Conservation (phyloP, 225 moss, liverwort and hornwort genomes). For the Sphagnum tenellum region DNA sequence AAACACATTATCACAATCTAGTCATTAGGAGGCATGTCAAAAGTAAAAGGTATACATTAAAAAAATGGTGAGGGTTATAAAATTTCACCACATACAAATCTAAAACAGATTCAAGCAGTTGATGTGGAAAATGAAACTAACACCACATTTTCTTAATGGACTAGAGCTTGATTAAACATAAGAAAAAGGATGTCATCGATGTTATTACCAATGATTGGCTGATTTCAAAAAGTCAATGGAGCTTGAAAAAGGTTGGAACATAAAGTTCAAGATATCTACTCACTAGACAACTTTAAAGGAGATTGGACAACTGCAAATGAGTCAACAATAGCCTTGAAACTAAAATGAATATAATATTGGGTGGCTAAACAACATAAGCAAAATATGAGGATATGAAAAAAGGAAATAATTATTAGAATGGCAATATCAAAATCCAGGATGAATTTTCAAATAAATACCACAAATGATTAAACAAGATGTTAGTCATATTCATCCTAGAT, state of each 20-base stretch:
- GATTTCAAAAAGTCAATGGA: conserved; percentile 60
- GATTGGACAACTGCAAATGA: conserved; percentile 66
- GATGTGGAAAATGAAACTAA: conserved; percentile 86
- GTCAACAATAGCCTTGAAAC: conserved; percentile 16
- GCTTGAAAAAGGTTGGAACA: conserved; percentile 50
- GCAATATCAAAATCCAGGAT: neutral
- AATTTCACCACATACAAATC: conserved; percentile 66
- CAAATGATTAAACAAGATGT: too few species aligned
- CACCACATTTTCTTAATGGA: conserved; percentile 43
- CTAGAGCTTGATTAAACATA: conserved; percentile 70
- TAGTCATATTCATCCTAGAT: too few species aligned
- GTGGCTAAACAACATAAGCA: conserved; percentile 64
- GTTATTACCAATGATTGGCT: conserved; percentile 22
- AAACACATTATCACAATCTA: conserved; percentile 82
- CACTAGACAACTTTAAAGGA: conserved; percentile 68
- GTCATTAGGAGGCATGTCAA: conserved; percentile 81
- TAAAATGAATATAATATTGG: conserved; percentile 6
- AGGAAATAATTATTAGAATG: conserved; percentile 42
- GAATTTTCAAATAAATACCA: neutral
- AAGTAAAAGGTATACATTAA: conserved; percentile 43
- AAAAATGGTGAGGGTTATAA: conserved; percentile 90
- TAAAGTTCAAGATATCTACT: conserved; percentile 42
- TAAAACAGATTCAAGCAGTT: conserved; percentile 73
- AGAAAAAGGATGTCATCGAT: conserved; percentile 62
- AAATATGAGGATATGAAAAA: conserved; percentile 76